phyloP scores from a whole-genome alignment of 805 yeast species.

The Wickerhamomyces bisporus region DNA sequence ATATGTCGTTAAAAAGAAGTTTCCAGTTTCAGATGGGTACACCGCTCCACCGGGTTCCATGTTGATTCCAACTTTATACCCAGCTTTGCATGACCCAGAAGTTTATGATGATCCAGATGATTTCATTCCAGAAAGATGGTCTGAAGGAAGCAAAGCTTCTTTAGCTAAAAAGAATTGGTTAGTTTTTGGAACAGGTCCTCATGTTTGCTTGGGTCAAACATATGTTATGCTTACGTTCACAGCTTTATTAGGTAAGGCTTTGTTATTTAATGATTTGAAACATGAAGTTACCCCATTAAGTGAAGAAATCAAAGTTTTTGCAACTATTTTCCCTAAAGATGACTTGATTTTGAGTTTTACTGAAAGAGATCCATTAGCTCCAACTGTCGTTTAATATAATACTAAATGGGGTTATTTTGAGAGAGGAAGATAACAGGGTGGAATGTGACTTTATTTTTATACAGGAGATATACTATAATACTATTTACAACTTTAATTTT shows the following conservation, averaged over 20 bases:
- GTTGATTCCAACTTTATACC: constrained; percentile 94
- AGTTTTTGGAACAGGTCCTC: constrained; percentile 96
- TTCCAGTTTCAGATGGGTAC: constrained; percentile 78
- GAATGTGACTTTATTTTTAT: neutral
- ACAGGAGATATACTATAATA: neutral
- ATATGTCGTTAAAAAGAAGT: constrained; percentile 81
- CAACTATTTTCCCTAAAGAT: constrained; percentile 97
- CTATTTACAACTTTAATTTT: no score
- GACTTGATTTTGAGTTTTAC: constrained; percentile 78
- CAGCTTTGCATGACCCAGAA: constrained; percentile 96
- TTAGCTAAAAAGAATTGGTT: constrained; percentile 87
- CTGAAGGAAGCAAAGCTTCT: constrained; percentile 66
- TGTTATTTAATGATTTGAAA: constrained; percentile 70
- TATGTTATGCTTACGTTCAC: constrained; percentile 90
- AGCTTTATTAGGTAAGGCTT: constrained; percentile 86
- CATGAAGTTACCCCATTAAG: constrained; percentile 81
- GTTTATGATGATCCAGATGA: constrained; percentile 92
- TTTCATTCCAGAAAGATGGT: constrained; percentile 96
- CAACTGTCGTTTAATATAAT: constrained; percentile 1
- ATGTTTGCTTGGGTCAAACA: constrained; percentile 90
- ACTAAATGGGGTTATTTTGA: no score
- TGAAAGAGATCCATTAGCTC: constrained; percentile 47
- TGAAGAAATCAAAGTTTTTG: constrained; percentile 93
- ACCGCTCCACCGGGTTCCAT: constrained; percentile 96
- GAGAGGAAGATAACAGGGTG: no score